Conservation (phyloP, 805 yeast species). For the Candida pini region DNA sequence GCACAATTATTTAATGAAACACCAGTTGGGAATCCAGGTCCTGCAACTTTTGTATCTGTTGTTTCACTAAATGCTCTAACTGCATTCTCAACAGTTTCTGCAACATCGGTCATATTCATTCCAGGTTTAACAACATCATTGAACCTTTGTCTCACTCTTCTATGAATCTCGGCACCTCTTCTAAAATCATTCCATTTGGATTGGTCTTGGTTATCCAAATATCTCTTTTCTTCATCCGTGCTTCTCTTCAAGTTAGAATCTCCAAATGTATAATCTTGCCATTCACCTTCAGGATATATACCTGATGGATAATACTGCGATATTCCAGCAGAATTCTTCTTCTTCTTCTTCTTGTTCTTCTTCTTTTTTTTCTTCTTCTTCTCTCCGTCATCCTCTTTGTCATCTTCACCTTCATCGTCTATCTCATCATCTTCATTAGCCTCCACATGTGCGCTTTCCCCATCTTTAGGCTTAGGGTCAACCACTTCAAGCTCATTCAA, state of each 20-base stretch:
- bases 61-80: conserved; percentile 60
- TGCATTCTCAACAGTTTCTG: conserved; percentile 82
- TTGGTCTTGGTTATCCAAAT: conserved; percentile 59
- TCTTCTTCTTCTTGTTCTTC: conserved; percentile 51
- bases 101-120: conserved; percentile 84
- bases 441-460: neutral
- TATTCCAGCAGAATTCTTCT: conserved; percentile 55
- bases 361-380: conserved; percentile 54
- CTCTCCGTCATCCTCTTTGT: conserved; percentile 28
- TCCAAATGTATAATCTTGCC: conserved; percentile 60
- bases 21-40: conserved; percentile 99
- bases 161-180: conserved; percentile 93
- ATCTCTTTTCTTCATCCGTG: conserved; percentile 82
- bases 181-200: conserved; percentile 82
- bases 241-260: conserved; percentile 67
- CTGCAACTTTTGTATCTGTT: conserved; percentile 66
- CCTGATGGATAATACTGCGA: conserved; percentile 64
- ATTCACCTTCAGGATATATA: conserved; percentile 80
- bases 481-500: conserved; percentile 3
- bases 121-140: conserved; percentile 78
- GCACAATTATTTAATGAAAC: conserved; percentile 89
- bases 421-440: conserved; percentile 11
- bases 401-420: conserved; percentile 23
- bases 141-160: conserved; percentile 81
- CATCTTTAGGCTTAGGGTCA: neutral